Evolutionary conservation across 148 eudicot genomes (phyloP), one percentile per base, ranked within the genome.

Genomic region (Amaranthus cruentus): DNA sequence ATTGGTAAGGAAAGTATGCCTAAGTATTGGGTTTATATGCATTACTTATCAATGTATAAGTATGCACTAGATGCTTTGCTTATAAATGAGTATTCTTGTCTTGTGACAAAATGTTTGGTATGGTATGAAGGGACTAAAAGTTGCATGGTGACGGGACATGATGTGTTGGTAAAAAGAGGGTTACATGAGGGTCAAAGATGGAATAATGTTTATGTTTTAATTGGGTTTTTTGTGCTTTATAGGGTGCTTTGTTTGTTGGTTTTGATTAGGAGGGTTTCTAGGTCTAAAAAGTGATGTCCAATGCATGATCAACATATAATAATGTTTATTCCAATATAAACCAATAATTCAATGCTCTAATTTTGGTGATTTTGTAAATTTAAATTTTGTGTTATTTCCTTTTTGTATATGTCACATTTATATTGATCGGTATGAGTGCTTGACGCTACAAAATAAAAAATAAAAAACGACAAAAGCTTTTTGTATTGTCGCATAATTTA

Each of bases 21-120:
- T 0, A 88, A 82, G 81, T 95, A 90, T 74, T 95, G 98, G 96
- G 64, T 88, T 49, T 85, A 88, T 62, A 87, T 95, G 97, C 96
- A 95, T 75, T 95, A 87, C 75, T 69, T 87, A 12, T 95, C 98
- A 44, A 89, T 91, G 93, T 95, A 91, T 79, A 95, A 95, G 77
- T 95, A 95, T 76, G 97, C 87, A 43, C 85, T 95, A 7, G 98
- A 95, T 72, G 93, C 96, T 1, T 68, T 91, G 63, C 75, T 91
- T 54, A 85, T 95, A 73, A 95, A 95, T 47, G 98, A 95, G 87
- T 95, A 88, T 70, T 87, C 98, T 10, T 91, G 97, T 75, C 83
- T 91, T 42, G 76, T 71, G 3, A 54, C 83, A 4, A 88, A 76
- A 85, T 94, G 97, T 70, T 68, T 94, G 84, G 80, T 94, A 11